Percentiles rank a stretch among this genome's conserved stretches.
These are phyloP conservation scores for Thraustochytrium striatum DNA, from an alignment of 352 stramenopile species.

Conservation along the genomic window DNA sequence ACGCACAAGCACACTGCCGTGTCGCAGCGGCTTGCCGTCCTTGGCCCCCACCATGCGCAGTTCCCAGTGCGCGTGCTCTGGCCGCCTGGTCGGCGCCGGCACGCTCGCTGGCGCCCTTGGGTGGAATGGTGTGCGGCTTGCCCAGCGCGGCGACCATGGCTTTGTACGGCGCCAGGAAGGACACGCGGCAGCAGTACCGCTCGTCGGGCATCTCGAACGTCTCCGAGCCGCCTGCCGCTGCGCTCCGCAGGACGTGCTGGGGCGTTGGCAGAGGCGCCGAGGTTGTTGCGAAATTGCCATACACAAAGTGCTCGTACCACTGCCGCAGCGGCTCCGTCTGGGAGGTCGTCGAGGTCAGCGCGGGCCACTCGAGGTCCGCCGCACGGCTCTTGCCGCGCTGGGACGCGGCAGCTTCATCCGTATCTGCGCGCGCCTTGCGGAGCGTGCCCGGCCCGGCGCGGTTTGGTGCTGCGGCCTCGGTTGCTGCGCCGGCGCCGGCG, in stretches of 20 bases:
- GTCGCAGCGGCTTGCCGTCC: neutral
- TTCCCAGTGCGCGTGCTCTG: neutral
- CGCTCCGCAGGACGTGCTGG: too few relatives aligned
- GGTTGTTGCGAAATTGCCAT: slow-evolving; percentile 29
- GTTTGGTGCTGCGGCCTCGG: too few relatives aligned
- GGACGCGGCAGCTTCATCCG: too few relatives aligned
- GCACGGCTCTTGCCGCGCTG: too few relatives aligned
- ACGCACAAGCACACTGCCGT: neutral
- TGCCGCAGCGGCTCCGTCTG: slow-evolving; percentile 5
- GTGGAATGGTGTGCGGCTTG: neutral
- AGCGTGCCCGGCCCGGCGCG: too few relatives aligned
- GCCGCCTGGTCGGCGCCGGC: neutral
- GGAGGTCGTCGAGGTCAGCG: too few relatives aligned
- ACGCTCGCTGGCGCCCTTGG: neutral
- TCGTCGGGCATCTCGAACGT: neutral
- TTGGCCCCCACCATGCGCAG: slow-evolving; percentile 5
- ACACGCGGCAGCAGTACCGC: neutral
- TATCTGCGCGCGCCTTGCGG: too few relatives aligned
- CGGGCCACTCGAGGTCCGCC: too few relatives aligned
- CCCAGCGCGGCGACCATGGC: slow-evolving; percentile 13
- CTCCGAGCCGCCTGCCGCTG: neutral
- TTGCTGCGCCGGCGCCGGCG: too few relatives aligned
- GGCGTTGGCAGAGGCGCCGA: too few relatives aligned
- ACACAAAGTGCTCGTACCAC: slow-evolving; percentile 48
- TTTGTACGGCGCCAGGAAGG: slow-evolving; percentile 2